Evolutionary conservation across 108 stramenopile species (phyloP), one percentile per base, ranked within the genome.

Genomic region (Discostella stelligeroides): DNA sequence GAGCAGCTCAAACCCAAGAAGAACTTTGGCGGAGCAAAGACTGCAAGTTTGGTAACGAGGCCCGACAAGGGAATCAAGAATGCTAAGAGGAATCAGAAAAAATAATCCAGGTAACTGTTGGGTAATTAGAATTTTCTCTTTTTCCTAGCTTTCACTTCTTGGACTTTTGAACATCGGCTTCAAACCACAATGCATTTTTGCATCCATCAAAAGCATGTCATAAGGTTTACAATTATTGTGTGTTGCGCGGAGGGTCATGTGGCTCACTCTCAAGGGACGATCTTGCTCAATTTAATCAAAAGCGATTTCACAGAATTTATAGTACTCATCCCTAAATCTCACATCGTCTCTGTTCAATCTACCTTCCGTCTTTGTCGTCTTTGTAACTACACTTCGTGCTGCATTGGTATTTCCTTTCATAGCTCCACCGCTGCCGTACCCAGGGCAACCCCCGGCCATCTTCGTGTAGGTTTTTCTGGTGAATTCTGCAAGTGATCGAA

Each of bases 21-120:
- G 65, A 97, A 92, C 57, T 97, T 98, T 69, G 98, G 98, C 5
- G 98, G 98, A 38, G 80, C 90, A 7, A 95, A 92, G 39, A 84
- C 68, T 66, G 95, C 95, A 10, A 72, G 82, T 48, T 55, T 92
- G 69, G 94, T 95, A 1, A 82, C 90, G 10, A 66, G 93, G 17
- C 94, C 95, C 64, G 82, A 96, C 75, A 98, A 98, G 81, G 98
- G 98, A 38, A 82, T 98, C 38, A 98, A 98, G 82, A 98, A 98
- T 85, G 98, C 98, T 25, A 98, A 98, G 83, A 85, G 98, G 63
- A 55, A 73, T 56, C 17, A 17, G 63, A 30, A 24, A 61, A 60
- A 40, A 34, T 34, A 34, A 6, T 3, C 6, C 34, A 6, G 34
- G 6, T 34, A 34, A 34, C 34, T 34, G 3, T 34, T 34, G 34